Conservation (phyloP, 441 rosid species). For the Jatropha podagrica region DNA sequence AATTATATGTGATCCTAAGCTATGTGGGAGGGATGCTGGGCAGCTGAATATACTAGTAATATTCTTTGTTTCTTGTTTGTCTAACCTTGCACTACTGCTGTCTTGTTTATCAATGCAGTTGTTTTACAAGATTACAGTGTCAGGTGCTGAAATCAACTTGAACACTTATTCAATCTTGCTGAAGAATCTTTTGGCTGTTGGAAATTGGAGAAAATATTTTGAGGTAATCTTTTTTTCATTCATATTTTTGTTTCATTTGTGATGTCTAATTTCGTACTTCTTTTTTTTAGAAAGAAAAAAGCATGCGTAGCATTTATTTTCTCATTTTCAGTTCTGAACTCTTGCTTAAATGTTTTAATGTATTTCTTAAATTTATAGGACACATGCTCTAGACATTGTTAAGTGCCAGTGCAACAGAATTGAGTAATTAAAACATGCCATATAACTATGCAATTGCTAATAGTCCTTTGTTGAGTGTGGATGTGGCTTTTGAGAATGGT, state of each 20-base stretch:
- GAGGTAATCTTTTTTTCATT: conserved; percentile 47
- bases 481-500: not conserved
- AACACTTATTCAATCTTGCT: conserved; percentile 59
- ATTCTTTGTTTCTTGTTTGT: not conserved
- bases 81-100: conserved; percentile 5
- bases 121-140: conserved; percentile 65
- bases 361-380: not conserved
- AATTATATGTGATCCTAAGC: not conserved
- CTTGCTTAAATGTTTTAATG: conserved; percentile 8
- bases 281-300: not conserved
- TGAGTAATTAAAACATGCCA: not conserved
- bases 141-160: conserved; percentile 57
- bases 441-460: not conserved
- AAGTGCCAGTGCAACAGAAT: conserved; percentile 2
- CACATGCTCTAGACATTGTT: not conserved
- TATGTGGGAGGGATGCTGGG: not conserved
- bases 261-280: not conserved
- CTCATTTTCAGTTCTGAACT: conserved; percentile 6
- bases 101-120: conserved; percentile 42
- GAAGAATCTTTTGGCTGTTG: conserved; percentile 70
- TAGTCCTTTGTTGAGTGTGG: not conserved
- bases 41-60: not conserved
- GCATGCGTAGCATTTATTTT: conserved; percentile 1
- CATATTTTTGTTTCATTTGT: not conserved
- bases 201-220: conserved; percentile 91